phyloP scores from a whole-genome alignment of 2,329 filamentous ascomycete genomes.

The Neopestalotiopsis rosae region DNA sequence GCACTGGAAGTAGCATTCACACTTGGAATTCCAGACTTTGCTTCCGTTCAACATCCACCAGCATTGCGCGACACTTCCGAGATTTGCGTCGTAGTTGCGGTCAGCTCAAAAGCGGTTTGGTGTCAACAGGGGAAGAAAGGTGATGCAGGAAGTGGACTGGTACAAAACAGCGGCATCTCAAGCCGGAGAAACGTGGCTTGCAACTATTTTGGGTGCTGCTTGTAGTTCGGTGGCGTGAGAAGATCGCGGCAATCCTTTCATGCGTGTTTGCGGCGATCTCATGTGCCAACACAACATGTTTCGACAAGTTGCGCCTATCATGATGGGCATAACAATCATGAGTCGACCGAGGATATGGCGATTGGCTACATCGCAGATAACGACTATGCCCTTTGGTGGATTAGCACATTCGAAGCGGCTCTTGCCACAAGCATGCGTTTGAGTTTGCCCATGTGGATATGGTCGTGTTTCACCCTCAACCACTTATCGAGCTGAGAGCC shows the following conservation, averaged over 20 bases:
- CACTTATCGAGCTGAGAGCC: background rate
- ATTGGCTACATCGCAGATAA: constrained; percentile 1
- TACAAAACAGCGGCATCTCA: background rate
- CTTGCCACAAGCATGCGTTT: constrained; percentile 35
- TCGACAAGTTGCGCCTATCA: constrained; percentile 11
- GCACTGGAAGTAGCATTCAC: constrained; percentile 57
- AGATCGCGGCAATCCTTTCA: constrained; percentile 2
- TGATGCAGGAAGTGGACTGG: background rate
- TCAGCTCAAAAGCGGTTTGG: background rate
- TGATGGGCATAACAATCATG: background rate
- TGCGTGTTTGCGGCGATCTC: constrained; percentile 6
- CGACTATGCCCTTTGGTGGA: background rate
- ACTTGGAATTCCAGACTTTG: background rate
- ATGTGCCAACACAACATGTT: constrained; percentile 8
- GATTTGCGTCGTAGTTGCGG: background rate
- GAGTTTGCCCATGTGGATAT: constrained; percentile 33
- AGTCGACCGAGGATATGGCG: background rate
- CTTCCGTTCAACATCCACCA: background rate
- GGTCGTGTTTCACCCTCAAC: constrained; percentile 42
- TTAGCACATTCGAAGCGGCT: constrained; percentile 33
- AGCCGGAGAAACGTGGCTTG: background rate
- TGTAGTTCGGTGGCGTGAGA: background rate
- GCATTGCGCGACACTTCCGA: constrained; percentile 1
- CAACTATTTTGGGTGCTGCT: background rate
- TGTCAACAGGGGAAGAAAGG: constrained; percentile 12